Percentiles rank a stretch among this genome's conserved stretches.
These are phyloP conservation scores for Geranomyces variabilis DNA, from an alignment of 192 early-diverging fungal species.

Conservation along the genomic window DNA sequence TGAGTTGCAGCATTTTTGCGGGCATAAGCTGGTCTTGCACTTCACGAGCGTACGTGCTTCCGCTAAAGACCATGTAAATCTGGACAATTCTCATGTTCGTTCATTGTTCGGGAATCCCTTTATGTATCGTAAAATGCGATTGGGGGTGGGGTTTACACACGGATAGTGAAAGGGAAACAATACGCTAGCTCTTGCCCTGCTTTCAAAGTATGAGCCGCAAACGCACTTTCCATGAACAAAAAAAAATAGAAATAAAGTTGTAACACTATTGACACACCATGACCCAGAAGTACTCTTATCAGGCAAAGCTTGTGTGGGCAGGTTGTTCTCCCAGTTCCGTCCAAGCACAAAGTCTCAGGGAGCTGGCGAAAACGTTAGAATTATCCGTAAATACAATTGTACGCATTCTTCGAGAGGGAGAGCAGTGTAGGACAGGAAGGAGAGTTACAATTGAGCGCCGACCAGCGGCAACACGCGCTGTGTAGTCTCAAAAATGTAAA, in stretches of 20 bases:
- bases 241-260: not conserved
- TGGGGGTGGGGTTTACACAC: too few relatives aligned
- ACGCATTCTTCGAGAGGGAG: slow-evolving; percentile 13
- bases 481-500: too few relatives aligned
- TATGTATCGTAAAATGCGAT: too few relatives aligned
- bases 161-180: too few relatives aligned
- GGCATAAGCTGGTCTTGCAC: too few relatives aligned
- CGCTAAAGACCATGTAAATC: too few relatives aligned
- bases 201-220: too few relatives aligned
- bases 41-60: too few relatives aligned
- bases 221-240: not conserved
- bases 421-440: slow-evolving; percentile 20
- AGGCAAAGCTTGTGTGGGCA: slow-evolving; percentile 9
- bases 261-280: slow-evolving; percentile 18
- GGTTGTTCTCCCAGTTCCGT: slow-evolving; percentile 6
- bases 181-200: too few relatives aligned
- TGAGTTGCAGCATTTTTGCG: too few relatives aligned
- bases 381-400: slow-evolving; percentile 20
- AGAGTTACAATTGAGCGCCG: slow-evolving; percentile 17
- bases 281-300: slow-evolving; percentile 17
- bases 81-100: too few relatives aligned
- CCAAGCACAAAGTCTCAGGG: slow-evolving; percentile 8
- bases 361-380: slow-evolving; percentile 5
- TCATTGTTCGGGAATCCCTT: too few relatives aligned
- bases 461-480: not conserved